Base-by-base conservation (phyloP, 2,329 filamentous ascomycete genomes). In the Trichocomaceae sp. region DNA sequence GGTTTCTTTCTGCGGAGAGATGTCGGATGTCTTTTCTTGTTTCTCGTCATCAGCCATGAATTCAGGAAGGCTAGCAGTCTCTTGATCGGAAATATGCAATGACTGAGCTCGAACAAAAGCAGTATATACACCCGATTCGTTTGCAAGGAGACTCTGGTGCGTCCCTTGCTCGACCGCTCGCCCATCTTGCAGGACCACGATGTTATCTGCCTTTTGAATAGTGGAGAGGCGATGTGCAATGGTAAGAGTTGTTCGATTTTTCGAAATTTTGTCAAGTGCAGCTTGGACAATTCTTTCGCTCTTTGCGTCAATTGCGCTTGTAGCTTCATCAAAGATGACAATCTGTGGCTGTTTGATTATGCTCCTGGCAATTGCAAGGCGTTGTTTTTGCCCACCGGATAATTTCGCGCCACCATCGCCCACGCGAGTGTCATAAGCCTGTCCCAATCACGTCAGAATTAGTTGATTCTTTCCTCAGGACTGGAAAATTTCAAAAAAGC, bases 251-350 rank as follows among this genome's bases (percentile, higher is more conserved):
- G 91, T 96, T 66, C 88, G 93, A 0, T 81, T 85, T 35, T 73
- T 75, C 19, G 93, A 79, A 91, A 90, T 96, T 17, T 79, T 65
- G 6, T 88, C 80, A 52, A 96, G 85, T 0, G 84, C 82, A 44
- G 87, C 81, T 77, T 95, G 85, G 35, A 96, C 80, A 12, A 84
- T 69, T 0, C 72, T 73, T 58, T 85, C 81, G 53, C 80, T 91
- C 8, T 80, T 76, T 10, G 84, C 82, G 62, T 97, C 92, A 9
- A 97, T 75, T 0, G 88, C 88, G 68, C 89, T 95, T 0, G 90
- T 96, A 0, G 88, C 83, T 67, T 97, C 93, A 61, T 97, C 92
- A 2, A 97, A 76, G 23, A 97, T 85, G 8, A 97, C 75, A 0
- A 97, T 80, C 0, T 88, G 83, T 0, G 90, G 83, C 64, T 96